Evolutionary conservation across 371 early-diverging fungal genomes (phyloP), one percentile per base, ranked within the genome.

Genomic region (Mortierella sp.): DNA sequence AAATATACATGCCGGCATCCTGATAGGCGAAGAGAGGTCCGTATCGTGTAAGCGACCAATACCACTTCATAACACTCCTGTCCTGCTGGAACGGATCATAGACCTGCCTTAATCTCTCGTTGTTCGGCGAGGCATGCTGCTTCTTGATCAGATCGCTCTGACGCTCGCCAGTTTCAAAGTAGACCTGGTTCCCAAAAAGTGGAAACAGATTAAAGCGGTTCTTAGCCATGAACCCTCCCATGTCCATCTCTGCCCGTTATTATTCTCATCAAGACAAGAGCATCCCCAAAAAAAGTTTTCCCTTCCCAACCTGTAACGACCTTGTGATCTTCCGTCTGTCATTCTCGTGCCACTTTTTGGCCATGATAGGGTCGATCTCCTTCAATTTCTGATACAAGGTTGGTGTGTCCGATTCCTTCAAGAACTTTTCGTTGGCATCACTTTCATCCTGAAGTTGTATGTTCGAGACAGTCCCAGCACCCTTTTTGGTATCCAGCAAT

Each of bases 321-420:
- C 97, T 84, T 14, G 91, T 78, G 8, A 96, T 90, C 62, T 93
- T 96, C 47, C 98, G 82, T 54, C 89, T 83, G 74, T 98, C 95
- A 54, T 94, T 92, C 12, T 90, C 89, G 80, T 98, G 98, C 96
- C 98, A 96, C 50, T 89, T 83, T 30, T 89, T 88, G 2, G 95
- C 97, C 94, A 96, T 96, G 7, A 86, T 79, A 2, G 96, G 94
- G 80, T 97, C 98, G 0, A 94, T 85, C 46, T 81, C 56, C 64
- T 83, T 64, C n/a, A 97, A 73, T 38, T 82, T 81, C 34, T 69
- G 70, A 71, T 89, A 88, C 4, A 94, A 59, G n/a, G 78, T 82
- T n/a, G 55, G 38, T n/a, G 82, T 71, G 41, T 74, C 65, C 16
- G 85, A 82, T 10, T 85, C 74, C 8, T 55, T 56, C 19, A 80